phyloP scores from a whole-genome alignment of 768 basidiomycete genomes.

The Podaxis carcinomalis region DNA sequence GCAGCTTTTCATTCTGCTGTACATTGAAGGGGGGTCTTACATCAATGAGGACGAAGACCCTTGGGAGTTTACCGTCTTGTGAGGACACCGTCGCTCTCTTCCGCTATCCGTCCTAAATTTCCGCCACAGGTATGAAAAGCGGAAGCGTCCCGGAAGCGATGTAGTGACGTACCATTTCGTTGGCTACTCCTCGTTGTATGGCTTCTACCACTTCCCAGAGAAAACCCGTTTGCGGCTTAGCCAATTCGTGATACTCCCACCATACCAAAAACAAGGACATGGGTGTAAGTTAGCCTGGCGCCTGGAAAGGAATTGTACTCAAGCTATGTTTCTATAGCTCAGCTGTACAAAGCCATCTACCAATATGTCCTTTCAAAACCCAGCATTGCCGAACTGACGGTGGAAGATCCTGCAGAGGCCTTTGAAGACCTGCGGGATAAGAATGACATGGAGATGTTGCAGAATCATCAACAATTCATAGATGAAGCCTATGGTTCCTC shows the following conservation, averaged over 20 bases:
- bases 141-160: conserved; percentile 51
- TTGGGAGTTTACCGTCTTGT: conserved; percentile 94
- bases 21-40: conserved; percentile 94
- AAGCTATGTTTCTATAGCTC: conserved; percentile 44
- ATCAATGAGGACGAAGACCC: conserved; percentile 89
- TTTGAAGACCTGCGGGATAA: conserved; percentile 96
- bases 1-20: conserved; percentile 92
- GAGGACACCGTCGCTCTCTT: conserved; percentile 25
- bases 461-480: conserved; percentile 61
- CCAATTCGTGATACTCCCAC: conserved; percentile 91
- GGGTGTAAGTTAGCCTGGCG: conserved; percentile 58
- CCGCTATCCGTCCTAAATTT: not conserved
- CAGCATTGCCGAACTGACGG: conserved; percentile 84
- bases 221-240: conserved; percentile 83
- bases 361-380: conserved; percentile 62
- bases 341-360: conserved; percentile 85
- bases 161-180: conserved; percentile 81
- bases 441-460: conserved; percentile 80
- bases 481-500: conserved; percentile 59
- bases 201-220: conserved; percentile 95
- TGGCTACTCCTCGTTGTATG: conserved; percentile 92
- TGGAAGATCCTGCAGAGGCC: conserved; percentile 97
- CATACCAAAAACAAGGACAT: conserved; percentile 86
- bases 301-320: not conserved
- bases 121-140: conserved; percentile 71